Conservation (phyloP, 108 stramenopile species). For the Nannochloropsis granulata region DNA sequence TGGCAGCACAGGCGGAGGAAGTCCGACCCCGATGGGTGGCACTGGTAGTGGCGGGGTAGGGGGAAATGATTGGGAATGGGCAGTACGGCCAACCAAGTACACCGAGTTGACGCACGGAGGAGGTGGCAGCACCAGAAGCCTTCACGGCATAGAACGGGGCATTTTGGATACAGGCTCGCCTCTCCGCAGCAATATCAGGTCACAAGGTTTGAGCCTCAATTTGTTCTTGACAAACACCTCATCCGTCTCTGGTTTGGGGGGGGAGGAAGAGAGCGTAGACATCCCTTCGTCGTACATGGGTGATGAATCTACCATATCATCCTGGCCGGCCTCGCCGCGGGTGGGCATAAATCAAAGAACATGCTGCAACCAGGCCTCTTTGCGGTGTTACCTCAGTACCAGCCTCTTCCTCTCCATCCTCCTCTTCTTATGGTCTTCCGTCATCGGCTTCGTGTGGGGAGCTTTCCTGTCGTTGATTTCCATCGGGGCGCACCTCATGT, state of each 20-base stretch:
- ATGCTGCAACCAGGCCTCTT: background rate
- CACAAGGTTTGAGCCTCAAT: background rate
- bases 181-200: background rate
- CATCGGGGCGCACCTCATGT: background rate
- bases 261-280: background rate
- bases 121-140: background rate
- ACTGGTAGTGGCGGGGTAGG: background rate
- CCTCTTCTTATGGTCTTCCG: background rate
- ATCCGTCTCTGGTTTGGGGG: background rate
- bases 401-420: background rate
- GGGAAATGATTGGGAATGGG: background rate
- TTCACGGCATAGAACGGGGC: background rate
- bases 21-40: background rate
- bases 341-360: background rate
- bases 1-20: background rate
- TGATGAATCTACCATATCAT: background rate
- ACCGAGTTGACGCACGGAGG: background rate
- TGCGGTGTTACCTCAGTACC: background rate
- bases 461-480: background rate
- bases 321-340: background rate
- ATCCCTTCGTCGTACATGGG: background rate
- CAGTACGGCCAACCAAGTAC: background rate
- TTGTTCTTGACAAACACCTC: background rate
- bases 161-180: background rate
- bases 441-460: background rate